Evolutionary conservation across 2,329 filamentous ascomycete species (phyloP).

Genomic region (Fusarium anguioides): DNA sequence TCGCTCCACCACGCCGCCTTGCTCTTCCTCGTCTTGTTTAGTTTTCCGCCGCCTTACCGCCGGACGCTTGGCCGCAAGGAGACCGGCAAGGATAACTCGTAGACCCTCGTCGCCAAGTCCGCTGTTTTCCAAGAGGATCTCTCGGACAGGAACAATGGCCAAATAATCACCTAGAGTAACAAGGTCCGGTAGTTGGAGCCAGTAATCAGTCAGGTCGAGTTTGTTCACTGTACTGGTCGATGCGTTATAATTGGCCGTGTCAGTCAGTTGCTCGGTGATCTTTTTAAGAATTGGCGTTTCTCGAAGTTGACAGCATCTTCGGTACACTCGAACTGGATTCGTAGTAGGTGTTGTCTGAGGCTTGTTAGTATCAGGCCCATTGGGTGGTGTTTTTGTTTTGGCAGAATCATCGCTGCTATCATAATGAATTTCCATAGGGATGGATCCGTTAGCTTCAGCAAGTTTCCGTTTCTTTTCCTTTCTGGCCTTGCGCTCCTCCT

Average conservation of each 20-base stretch:
- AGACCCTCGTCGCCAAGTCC: constrained; percentile 88
- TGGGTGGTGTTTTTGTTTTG: constrained; percentile 29
- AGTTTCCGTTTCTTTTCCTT: constrained; percentile 88
- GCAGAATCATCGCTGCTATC: constrained; percentile 73
- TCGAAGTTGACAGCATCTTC: constrained; percentile 91
- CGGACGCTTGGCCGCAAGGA: constrained; percentile 81
- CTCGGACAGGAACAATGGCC: constrained; percentile 89
- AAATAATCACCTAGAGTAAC: constrained; percentile 93
- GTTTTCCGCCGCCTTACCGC: constrained; percentile 65
- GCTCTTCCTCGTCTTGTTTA: constrained; percentile 55
- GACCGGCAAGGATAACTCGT: constrained; percentile 84
- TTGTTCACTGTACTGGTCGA: constrained; percentile 82
- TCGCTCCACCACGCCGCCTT: constrained; percentile 83
- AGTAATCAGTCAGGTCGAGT: constrained; percentile 86
- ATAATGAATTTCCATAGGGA: constrained; percentile 84
- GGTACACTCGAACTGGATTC: constrained; percentile 91
- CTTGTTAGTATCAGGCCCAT: constrained; percentile 38
- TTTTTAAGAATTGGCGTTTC: constrained; percentile 93
- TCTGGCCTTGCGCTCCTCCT: constrained; percentile 90
- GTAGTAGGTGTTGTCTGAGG: constrained; percentile 74
- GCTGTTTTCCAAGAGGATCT: constrained; percentile 87
- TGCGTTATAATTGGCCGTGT: constrained; percentile 72
- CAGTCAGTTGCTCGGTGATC: constrained; percentile 87
- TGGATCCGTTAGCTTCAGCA: constrained; percentile 86
- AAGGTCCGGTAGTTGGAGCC: constrained; percentile 84